Conservation (phyloP, 2,329 filamentous ascomycete genomes). For the Penicillium sp. region DNA sequence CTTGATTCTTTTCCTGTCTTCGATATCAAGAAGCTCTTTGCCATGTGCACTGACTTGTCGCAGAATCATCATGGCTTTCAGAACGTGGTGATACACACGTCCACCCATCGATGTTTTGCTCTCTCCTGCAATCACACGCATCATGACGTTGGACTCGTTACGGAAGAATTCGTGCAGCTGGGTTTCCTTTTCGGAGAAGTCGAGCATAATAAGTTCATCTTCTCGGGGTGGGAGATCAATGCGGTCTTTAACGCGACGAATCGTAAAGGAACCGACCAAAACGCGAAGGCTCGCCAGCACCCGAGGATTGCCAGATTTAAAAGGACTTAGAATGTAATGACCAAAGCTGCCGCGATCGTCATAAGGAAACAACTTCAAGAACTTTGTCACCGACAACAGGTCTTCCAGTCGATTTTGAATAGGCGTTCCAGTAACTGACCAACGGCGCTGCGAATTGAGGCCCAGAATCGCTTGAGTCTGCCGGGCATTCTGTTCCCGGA, state of each 20-base stretch:
- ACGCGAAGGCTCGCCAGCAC: slow-evolving; percentile 81
- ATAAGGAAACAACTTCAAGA: slow-evolving; percentile 83
- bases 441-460: slow-evolving; percentile 78
- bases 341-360: slow-evolving; percentile 76
- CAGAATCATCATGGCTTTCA: slow-evolving; percentile 87
- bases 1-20: slow-evolving; percentile 78
- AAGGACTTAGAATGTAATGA: slow-evolving; percentile 79
- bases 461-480: slow-evolving; percentile 85
- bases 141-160: slow-evolving; percentile 76
- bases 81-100: slow-evolving; percentile 88
- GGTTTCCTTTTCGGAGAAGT: slow-evolving; percentile 76
- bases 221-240: slow-evolving; percentile 77
- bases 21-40: slow-evolving; percentile 83
- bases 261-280: slow-evolving; percentile 90
- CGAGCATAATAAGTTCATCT: slow-evolving; percentile 73
- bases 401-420: slow-evolving; percentile 94
- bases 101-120: slow-evolving; percentile 73
- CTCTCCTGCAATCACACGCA: slow-evolving; percentile 72
- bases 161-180: slow-evolving; percentile 84
- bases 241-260: slow-evolving; percentile 88
- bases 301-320: slow-evolving; percentile 82
- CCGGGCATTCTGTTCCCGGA: slow-evolving; percentile 79
- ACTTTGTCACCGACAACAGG: slow-evolving; percentile 82
- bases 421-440: slow-evolving; percentile 97
- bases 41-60: slow-evolving; percentile 92